Conservation (phyloP, 208 protist species). For the Phytomonas francai region DNA sequence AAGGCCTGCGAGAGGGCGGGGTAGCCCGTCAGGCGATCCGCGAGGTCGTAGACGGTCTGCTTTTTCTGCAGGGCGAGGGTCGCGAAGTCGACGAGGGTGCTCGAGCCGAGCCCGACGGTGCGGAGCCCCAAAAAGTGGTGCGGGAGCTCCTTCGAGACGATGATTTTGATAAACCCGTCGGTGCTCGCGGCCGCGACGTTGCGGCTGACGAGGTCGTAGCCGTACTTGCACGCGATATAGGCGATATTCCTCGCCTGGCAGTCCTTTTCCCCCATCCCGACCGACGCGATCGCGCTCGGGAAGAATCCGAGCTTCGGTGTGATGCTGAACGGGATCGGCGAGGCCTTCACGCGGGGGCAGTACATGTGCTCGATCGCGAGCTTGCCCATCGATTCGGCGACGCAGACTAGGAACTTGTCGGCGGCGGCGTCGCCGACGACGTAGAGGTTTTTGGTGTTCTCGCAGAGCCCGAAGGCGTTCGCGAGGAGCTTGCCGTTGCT, state of each 20-base stretch:
- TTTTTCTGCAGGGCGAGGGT: conserved; percentile 52
- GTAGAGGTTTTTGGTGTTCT: conserved; percentile 38
- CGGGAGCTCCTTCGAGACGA: conserved; percentile 51
- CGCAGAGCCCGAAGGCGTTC: conserved; percentile 41
- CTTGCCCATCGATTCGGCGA: conserved; percentile 57
- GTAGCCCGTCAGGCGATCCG: conserved; percentile 63
- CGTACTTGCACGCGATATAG: conserved; percentile 47
- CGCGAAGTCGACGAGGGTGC: conserved; percentile 62
- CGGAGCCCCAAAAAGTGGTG: conserved; percentile 58
- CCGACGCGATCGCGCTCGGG: conserved; percentile 32
- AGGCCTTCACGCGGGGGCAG: conserved; percentile 13
- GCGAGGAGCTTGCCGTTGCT: conserved; percentile 33
- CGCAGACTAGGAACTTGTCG: conserved; percentile 43
- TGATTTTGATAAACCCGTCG: conserved; percentile 74
- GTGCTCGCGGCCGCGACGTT: conserved; percentile 55
- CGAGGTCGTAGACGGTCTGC: conserved; percentile 54
- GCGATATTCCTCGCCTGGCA: conserved; percentile 45
- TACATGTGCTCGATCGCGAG: conserved; percentile 69
- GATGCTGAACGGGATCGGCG: conserved; percentile 2
- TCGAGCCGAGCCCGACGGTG: conserved; percentile 49
- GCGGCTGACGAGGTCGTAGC: conserved; percentile 64
- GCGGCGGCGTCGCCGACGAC: conserved; percentile 55
- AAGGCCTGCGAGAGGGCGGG: conserved; percentile 76
- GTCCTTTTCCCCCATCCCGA: conserved; percentile 66
- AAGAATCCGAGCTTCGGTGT: conserved; percentile 14